Evolutionary conservation across 352 stramenopile species (phyloP).

Genomic region (Aphanomyces invadans): DNA sequence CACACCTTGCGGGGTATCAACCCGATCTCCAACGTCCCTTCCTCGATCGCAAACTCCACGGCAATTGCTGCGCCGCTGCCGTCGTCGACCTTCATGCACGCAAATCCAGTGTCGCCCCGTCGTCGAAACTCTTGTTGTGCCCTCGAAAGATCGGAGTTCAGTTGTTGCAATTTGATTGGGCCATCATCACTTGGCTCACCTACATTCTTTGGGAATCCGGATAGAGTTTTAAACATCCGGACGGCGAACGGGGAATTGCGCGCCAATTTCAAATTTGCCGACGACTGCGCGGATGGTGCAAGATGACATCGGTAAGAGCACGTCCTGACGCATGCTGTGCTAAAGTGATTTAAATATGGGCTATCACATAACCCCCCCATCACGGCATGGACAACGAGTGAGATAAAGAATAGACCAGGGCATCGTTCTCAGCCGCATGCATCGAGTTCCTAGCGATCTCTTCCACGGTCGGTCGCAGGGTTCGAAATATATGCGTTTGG

Average conservation of each 20-base stretch:
- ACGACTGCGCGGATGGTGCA: neutral
- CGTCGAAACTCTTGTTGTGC: neutral
- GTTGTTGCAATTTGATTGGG: neutral
- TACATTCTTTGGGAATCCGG: neutral
- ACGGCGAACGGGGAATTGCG: neutral
- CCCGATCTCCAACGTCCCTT: neutral
- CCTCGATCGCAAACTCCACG: neutral
- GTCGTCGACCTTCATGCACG: neutral
- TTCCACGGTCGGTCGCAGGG: too few species aligned
- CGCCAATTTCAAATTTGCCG: neutral
- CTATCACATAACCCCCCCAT: too few species aligned
- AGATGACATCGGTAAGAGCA: too few species aligned
- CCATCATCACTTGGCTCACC: neutral
- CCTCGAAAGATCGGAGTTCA: neutral
- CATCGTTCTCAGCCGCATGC: too few species aligned
- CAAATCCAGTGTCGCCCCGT: neutral
- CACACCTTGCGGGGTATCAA: slow-evolving; percentile 9
- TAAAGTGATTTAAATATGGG: too few species aligned
- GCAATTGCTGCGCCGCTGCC: neutral
- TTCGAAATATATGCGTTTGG: too few species aligned
- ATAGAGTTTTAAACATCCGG: neutral
- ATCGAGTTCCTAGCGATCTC: too few species aligned
- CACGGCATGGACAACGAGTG: too few species aligned
- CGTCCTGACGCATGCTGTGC: too few species aligned
- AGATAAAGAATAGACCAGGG: too few species aligned